Evolutionary conservation across 1,284 basidiomycete genomes (phyloP), one percentile per base, ranked within the genome.

Genomic region (Omphalotus olearius): DNA sequence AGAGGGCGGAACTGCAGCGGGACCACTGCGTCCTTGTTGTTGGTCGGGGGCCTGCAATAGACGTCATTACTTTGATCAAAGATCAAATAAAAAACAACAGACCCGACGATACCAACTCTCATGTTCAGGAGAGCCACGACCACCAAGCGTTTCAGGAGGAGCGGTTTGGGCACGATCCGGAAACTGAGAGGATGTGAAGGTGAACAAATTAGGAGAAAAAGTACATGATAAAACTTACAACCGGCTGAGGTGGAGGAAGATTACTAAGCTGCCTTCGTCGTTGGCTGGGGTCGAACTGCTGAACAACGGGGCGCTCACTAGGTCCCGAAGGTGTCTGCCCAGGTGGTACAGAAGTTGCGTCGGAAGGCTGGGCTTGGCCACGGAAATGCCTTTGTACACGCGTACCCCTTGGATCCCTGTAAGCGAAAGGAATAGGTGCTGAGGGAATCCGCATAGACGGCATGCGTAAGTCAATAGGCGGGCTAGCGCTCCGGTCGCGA

Each of bases 401-500:
- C 43, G 16, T 17, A 14, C 33, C 36, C 18, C 43, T 45, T 4
- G 30, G 18, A 25, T 26, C 37, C 7, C 16, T 17, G 30, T 16
- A 46, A 13, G 13, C 26, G 30, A 10, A 39, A 16, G 51, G 50
- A 38, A 37, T 17, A 7, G 54, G 54, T 6, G 28, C 42, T 16
- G 54, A 50, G 1, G 14, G 26, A 13, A 47, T 11, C 23, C 50
- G 33, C 16, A 40, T 11, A 23, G 52, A 46, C 23, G 53, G 25
- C 30, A 40, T 25, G 16, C 43, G 30, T 30, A 47, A 20, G 6
- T 11, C 14, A 14, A 36, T 23, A 33, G 66, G 63, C 0, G 72
- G 78, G 51, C 74, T 79, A 3, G 69, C 60, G 45, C 77, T 78
- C 28, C 75, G 69, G 23, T 72, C 74, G 36, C 78, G 65, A 3